phyloP scores from a whole-genome alignment of 2,329 filamentous ascomycete genomes.

The Juglanconis oblonga region DNA sequence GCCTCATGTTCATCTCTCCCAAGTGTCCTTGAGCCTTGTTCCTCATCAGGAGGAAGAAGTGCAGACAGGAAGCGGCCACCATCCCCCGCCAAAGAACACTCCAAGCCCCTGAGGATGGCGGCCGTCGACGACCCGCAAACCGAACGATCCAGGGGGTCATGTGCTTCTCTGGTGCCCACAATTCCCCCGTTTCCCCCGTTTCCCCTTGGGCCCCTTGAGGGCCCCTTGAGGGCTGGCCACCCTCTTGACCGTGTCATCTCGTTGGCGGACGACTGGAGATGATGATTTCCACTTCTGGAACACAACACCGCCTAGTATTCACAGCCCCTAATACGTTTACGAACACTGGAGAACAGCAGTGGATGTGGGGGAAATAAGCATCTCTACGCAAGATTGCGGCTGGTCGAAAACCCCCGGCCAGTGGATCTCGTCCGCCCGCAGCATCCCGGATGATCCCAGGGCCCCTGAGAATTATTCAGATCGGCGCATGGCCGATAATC shows the following conservation, averaged over 20 bases:
- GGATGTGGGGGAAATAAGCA: constrained; percentile 13
- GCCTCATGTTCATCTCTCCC: no score
- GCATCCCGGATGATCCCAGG: not conserved
- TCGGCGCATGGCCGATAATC: constrained; percentile 11
- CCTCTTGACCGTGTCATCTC: not conserved
- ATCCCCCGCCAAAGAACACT: no score
- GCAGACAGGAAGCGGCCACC: no score
- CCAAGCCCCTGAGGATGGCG: no score
- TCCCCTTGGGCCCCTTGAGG: no score
- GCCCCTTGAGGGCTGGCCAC: no score
- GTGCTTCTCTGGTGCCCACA: no score
- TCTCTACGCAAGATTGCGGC: not conserved
- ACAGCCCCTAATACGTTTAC: not conserved
- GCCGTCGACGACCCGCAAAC: no score
- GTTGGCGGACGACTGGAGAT: not conserved
- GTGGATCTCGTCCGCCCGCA: not conserved
- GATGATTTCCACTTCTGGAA: not conserved
- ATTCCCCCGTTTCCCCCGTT: no score
- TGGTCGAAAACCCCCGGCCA: not conserved
- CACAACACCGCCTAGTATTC: not conserved
- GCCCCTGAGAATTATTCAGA: constrained; percentile 11
- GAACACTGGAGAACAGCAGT: not conserved
- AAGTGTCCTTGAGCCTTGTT: no score
- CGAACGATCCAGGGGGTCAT: no score
- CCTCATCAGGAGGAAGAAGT: no score